These are phyloP conservation scores for Talaromyces sp. DNA, from an alignment of 2,329 filamentous ascomycete genomes.

Conservation along the genomic window DNA sequence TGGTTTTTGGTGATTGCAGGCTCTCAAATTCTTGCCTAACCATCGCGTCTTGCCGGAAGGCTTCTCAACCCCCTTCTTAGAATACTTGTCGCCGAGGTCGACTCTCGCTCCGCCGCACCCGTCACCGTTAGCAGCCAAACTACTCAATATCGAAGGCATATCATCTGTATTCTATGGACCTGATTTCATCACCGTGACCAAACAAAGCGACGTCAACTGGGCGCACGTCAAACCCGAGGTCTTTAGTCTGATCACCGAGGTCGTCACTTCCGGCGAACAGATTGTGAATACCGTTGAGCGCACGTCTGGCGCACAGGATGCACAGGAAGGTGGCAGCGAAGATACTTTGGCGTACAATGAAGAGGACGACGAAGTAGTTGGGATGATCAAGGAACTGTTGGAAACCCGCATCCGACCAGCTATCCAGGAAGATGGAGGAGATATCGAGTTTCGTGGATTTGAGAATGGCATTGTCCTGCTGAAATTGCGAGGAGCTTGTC, in stretches of 20 bases:
- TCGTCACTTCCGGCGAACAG: slow-evolving; percentile 76
- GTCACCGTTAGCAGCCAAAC: slow-evolving; percentile 82
- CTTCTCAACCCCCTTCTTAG: slow-evolving; percentile 74
- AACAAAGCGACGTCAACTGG: slow-evolving; percentile 85
- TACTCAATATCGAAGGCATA: slow-evolving; percentile 94
- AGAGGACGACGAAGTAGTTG: slow-evolving; percentile 88
- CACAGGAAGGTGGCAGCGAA: slow-evolving; percentile 52
- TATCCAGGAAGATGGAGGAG: slow-evolving; percentile 95
- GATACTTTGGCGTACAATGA: slow-evolving; percentile 82
- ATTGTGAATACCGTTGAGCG: slow-evolving; percentile 72
- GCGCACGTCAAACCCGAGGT: slow-evolving; percentile 92
- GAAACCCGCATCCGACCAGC: slow-evolving; percentile 93
- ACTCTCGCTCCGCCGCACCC: slow-evolving; percentile 87
- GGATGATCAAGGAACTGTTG: slow-evolving; percentile 97
- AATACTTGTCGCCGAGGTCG: slow-evolving; percentile 85
- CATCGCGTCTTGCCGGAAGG: slow-evolving; percentile 75
- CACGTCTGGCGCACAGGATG: slow-evolving; percentile 49
- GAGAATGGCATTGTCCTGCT: slow-evolving; percentile 78
- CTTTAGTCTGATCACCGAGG: slow-evolving; percentile 91
- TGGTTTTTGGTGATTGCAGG: slow-evolving; percentile 32
- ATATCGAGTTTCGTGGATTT: slow-evolving; percentile 94
- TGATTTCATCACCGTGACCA: slow-evolving; percentile 97
- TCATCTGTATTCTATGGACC: slow-evolving; percentile 89
- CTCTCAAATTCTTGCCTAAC: slow-evolving; percentile 94
- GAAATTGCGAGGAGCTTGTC: slow-evolving; percentile 87